A percentile compares a stretch with the other conserved stretches of the same genome.
phyloP scores from a whole-genome alignment of 2,329 filamentous ascomycete genomes.

The Pseudocercospora cruenta region DNA sequence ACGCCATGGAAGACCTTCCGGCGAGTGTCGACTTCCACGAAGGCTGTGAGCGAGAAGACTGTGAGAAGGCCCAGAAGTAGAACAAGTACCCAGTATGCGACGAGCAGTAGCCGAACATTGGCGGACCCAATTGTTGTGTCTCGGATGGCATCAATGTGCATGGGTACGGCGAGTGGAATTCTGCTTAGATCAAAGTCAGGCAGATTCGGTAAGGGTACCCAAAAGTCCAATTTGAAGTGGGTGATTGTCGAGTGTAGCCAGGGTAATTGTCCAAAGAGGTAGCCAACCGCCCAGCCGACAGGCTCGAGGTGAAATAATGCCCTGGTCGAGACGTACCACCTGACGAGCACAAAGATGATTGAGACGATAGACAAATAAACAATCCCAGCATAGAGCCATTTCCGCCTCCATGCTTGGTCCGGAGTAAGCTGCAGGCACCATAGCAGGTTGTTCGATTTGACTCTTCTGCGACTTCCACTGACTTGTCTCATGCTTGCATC shows the following conservation, averaged over 20 bases:
- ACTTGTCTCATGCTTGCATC: constrained; percentile 9
- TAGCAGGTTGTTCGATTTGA: constrained; percentile 68
- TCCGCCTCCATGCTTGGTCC: constrained; percentile 73
- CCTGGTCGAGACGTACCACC: constrained; percentile 66
- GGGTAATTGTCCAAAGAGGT: constrained; percentile 78
- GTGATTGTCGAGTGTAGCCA: constrained; percentile 73
- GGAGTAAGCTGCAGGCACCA: constrained; percentile 81
- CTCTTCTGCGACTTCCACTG: constrained; percentile 32
- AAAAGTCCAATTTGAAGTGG: constrained; percentile 68
- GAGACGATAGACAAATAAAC: constrained; percentile 70
- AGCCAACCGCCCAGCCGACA: constrained; percentile 89
- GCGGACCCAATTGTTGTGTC: constrained; percentile 67
- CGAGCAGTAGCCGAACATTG: constrained; percentile 78
- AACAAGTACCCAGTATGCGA: constrained; percentile 72
- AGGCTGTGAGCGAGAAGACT: constrained; percentile 76
- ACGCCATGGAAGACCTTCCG: constrained; percentile 98
- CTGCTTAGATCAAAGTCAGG: constrained; percentile 14
- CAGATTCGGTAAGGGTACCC: constrained; percentile 72
- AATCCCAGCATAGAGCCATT: constrained; percentile 81
- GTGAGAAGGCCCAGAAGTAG: constrained; percentile 71
- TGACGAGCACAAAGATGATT: constrained; percentile 72
- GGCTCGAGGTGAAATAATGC: constrained; percentile 77
- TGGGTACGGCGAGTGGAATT: constrained; percentile 37
- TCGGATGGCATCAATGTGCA: constrained; percentile 66
- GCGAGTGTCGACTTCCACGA: constrained; percentile 91